Evolutionary conservation across 768 basidiomycete species (phyloP).

Genomic region (Cyclocybe aegerita): DNA sequence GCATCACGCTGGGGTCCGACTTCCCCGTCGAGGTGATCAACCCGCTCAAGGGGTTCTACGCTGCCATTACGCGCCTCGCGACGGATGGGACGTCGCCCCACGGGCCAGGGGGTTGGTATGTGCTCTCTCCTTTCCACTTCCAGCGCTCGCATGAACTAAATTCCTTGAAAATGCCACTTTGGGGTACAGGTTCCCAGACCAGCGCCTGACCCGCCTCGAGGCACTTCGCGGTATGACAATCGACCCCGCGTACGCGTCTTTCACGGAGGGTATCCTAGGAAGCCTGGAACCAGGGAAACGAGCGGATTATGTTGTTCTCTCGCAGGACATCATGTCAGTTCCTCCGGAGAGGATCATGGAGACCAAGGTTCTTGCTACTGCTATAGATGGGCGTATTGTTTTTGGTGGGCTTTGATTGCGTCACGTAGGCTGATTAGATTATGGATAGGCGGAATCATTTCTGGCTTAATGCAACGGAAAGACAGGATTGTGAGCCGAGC

Average conservation of each 20-base stretch:
- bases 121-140: conserved; percentile 3
- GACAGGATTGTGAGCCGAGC: too few relatives aligned
- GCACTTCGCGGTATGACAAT: conserved; percentile 85
- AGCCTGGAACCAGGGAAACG: conserved; percentile 74
- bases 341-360: conserved; percentile 54
- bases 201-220: conserved; percentile 73
- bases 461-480: too few relatives aligned
- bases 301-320: conserved; percentile 83
- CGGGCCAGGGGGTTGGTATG: conserved; percentile 80
- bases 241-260: conserved; percentile 85
- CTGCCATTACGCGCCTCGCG: conserved; percentile 75
- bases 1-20: conserved; percentile 83
- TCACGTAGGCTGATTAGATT: not conserved
- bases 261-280: conserved; percentile 69
- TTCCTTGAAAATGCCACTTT: not conserved
- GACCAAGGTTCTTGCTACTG: conserved; percentile 73
- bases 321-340: conserved; percentile 77
- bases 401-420: conserved; percentile 31
- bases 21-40: conserved; percentile 88
- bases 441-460: not conserved
- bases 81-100: conserved; percentile 77
- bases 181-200: conserved; percentile 70
- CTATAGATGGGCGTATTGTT: conserved; percentile 66
- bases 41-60: conserved; percentile 83
- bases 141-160: not conserved